Evolutionary conservation across 2,329 filamentous ascomycete species (phyloP).

Genomic region (Akanthomyces lecanii): DNA sequence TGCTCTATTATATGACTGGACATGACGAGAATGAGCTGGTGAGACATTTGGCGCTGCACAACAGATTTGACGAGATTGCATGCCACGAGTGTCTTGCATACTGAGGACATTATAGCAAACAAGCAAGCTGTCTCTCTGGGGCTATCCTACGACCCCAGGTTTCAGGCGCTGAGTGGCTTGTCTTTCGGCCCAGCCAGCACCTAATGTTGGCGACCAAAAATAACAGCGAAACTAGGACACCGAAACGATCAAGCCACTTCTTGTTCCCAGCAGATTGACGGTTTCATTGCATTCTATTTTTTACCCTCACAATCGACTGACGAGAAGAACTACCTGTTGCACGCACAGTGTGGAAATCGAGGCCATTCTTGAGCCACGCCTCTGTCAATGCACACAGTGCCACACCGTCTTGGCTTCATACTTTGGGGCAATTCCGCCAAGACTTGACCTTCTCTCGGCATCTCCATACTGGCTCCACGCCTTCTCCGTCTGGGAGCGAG

Average conservation of each 20-base stretch:
- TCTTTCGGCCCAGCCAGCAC: no score
- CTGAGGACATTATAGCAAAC: background rate
- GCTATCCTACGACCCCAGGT: background rate
- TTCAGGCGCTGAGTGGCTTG: background rate
- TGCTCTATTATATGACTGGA: no score
- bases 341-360: no score
- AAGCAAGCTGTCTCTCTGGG: background rate
- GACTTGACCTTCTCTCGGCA: background rate
- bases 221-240: no score
- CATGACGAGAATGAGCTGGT: no score
- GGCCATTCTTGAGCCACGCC: no score
- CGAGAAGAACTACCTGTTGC: background rate
- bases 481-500: background rate
- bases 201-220: no score
- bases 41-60: no score
- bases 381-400: background rate
- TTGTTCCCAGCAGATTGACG: no score
- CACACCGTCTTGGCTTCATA: background rate
- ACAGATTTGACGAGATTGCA: no score
- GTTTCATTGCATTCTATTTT: background rate
- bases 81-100: background rate
- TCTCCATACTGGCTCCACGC: conserved; percentile 4
- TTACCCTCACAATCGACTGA: background rate
- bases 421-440: conserved; percentile 9
- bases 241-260: no score